Percentiles rank a stretch among this genome's conserved stretches.
Conservation (phyloP, 495 filamentous ascomycete species). For the Neurospora sp. region DNA sequence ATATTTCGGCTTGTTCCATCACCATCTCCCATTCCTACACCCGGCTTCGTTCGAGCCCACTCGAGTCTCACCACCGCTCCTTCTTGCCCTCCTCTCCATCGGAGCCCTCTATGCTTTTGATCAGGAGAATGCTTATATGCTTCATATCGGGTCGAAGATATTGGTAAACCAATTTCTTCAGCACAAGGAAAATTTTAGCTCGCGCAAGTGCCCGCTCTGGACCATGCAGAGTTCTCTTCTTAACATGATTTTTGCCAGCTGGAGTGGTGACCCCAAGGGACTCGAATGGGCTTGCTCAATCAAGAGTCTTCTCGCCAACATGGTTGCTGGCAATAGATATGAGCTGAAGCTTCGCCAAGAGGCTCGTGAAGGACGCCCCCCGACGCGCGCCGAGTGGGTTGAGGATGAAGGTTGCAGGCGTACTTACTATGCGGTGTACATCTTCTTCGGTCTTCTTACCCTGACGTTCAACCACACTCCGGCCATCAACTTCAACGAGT, state of each 20-base stretch:
- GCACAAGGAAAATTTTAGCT: constrained; percentile 97
- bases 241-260: constrained; percentile 99
- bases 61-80: constrained; percentile 63
- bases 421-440: constrained; percentile 98
- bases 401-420: constrained; percentile 93
- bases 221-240: constrained; percentile 92
- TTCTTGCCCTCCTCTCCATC: constrained; percentile 89
- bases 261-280: constrained; percentile 96
- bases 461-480: constrained; percentile 97
- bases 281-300: constrained; percentile 98
- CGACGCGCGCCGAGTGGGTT: constrained; percentile 85
- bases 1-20: constrained; percentile 96
- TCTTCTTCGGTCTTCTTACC: constrained; percentile 95
- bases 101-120: constrained; percentile 95
- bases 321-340: constrained; percentile 96
- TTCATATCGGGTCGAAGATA: constrained; percentile 96
- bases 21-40: constrained; percentile 93
- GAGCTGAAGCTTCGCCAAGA: constrained; percentile 89
- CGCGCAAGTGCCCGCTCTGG: constrained; percentile 95
- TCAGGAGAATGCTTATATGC: constrained; percentile 86
- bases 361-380: constrained; percentile 65
- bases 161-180: constrained; percentile 94
- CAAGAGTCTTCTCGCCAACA: constrained; percentile 93
- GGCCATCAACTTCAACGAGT: constrained; percentile 93
- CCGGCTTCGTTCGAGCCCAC: constrained; percentile 82